phyloP scores from a whole-genome alignment of 2,329 filamentous ascomycete genomes.

The Alternaria triticina region DNA sequence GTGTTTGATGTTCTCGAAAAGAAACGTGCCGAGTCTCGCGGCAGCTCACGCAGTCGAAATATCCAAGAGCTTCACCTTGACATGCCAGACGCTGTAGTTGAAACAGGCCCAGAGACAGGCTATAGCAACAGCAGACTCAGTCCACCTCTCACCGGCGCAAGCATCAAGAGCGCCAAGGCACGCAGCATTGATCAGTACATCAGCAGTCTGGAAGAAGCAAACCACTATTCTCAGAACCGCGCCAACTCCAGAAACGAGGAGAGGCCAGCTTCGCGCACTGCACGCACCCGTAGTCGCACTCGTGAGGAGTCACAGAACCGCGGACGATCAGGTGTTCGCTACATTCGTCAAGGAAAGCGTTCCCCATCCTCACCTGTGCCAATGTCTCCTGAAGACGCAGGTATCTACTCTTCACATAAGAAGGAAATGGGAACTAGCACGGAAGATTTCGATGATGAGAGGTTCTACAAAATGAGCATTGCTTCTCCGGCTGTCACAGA shows the following conservation, averaged over 20 bases:
- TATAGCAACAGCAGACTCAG: slow-evolving; percentile 63
- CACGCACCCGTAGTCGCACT: slow-evolving; percentile 54
- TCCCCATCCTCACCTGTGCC: slow-evolving; percentile 92
- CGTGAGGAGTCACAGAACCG: slow-evolving; percentile 73
- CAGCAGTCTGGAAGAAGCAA: slow-evolving; percentile 80
- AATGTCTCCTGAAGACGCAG: slow-evolving; percentile 86
- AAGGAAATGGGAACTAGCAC: slow-evolving; percentile 50
- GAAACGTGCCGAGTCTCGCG: slow-evolving; percentile 66
- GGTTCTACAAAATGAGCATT: slow-evolving; percentile 53
- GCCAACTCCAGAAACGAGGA: slow-evolving; percentile 51
- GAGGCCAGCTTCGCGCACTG: slow-evolving; percentile 54
- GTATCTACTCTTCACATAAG: slow-evolving; percentile 54
- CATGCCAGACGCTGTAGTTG: slow-evolving; percentile 53
- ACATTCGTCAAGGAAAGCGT: slow-evolving; percentile 77
- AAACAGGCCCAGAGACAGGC: slow-evolving; percentile 37
- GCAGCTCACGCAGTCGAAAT: slow-evolving; percentile 79
- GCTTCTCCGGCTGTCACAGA: slow-evolving; percentile 47
- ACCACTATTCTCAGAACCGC: slow-evolving; percentile 59
- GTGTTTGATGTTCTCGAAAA: slow-evolving; percentile 69
- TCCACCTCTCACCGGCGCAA: slow-evolving; percentile 54
- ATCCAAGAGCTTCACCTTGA: slow-evolving; percentile 69
- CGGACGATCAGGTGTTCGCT: slow-evolving; percentile 69
- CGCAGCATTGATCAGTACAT: slow-evolving; percentile 84
- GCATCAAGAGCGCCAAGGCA: slow-evolving; percentile 63
- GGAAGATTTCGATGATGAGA: slow-evolving; percentile 57